Base-by-base conservation (phyloP, 441 rosid genomes). In the Croton laevigatus region DNA sequence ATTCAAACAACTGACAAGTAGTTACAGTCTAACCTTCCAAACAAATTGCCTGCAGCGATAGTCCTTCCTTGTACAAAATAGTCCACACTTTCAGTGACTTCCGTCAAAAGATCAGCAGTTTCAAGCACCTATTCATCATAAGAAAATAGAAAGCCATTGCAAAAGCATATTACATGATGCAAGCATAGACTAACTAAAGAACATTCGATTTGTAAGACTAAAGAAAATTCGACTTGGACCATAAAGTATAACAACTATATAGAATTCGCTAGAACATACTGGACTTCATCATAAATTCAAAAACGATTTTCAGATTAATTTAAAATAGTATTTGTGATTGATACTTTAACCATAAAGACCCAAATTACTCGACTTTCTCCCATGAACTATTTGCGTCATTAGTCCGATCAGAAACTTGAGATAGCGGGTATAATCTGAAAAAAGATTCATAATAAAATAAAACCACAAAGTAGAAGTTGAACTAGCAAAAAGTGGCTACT, bases 1-100 rank as follows among this genome's bases (percentile, higher is more conserved):
- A 68, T 71, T 12, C 57, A 73, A 48, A 49, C 63, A 62, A 44
- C 62, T 64, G 57, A 66, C 66, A 63, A 63, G 22, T 58, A 72
- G 59, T 45, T 73, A 71, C 27, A 71, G 71, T 68, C 70, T 66
- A 60, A 90, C 99, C 99, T 93, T 76, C 98, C 99, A 82, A 96
- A 96, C 82, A 93, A 81, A 81, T 96, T 96, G 81, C 99, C 99
- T 52, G 98, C 97, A 67, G 96, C 89, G 82, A 96, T 69, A 65
- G 99, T 96, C 85, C 88, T 82, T 77, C 99, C 99, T 89, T 96
- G 98, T 71, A 96, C 98, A 78, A 84, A 93, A 81, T 96, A 96
- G 85, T 91, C 99, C 62, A 96, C 99, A 79, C 91, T 93, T 85
- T 96, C 99, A 75, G 99, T 96, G 75, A 96, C 99, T 86, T 96